These are phyloP conservation scores for Cercospora sp. DNA, from an alignment of 2,329 filamentous ascomycete genomes.

Conservation along the genomic window DNA sequence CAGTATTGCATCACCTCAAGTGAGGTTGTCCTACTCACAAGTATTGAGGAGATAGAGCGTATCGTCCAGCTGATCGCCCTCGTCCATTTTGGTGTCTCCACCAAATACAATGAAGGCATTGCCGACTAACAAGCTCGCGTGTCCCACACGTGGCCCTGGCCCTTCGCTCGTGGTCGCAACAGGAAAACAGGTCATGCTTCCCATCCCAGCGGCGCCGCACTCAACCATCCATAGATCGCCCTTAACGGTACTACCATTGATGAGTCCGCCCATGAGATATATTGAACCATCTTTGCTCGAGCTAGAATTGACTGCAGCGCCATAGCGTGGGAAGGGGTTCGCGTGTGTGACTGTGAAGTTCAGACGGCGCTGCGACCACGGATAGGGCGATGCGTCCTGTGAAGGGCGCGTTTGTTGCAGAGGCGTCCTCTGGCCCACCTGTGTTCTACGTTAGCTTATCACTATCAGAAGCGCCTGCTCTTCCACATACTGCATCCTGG, in stretches of 20 bases:
- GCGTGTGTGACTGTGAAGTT: constrained; percentile 80
- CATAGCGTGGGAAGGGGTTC: constrained; percentile 93
- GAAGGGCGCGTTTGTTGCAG: constrained; percentile 40
- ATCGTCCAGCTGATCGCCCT: constrained; percentile 87
- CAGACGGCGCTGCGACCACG: constrained; percentile 88
- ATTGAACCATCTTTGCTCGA: constrained; percentile 96
- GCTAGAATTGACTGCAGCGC: constrained; percentile 87
- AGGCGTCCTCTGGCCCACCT: constrained; percentile 33
- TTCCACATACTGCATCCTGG: constrained; percentile 29
- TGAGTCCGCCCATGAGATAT: constrained; percentile 95
- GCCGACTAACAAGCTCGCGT: constrained; percentile 89
- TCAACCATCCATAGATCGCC: constrained; percentile 98
- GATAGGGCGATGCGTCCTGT: constrained; percentile 76
- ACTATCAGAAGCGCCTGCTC: neutral
- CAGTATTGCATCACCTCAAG: neutral
- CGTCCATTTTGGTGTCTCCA: constrained; percentile 95
- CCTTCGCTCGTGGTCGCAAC: constrained; percentile 90
- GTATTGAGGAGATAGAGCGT: constrained; percentile 96
- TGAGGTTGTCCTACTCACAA: constrained; percentile 63
- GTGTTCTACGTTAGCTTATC: constrained; percentile 44
- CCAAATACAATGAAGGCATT: constrained; percentile 99
- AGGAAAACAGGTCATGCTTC: constrained; percentile 85
- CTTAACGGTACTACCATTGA: constrained; percentile 93
- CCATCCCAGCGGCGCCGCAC: constrained; percentile 60
- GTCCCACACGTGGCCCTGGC: constrained; percentile 90